These are phyloP conservation scores for Theileria sp. DNA, from an alignment of 169 alveolate genomes.

Conservation along the genomic window DNA sequence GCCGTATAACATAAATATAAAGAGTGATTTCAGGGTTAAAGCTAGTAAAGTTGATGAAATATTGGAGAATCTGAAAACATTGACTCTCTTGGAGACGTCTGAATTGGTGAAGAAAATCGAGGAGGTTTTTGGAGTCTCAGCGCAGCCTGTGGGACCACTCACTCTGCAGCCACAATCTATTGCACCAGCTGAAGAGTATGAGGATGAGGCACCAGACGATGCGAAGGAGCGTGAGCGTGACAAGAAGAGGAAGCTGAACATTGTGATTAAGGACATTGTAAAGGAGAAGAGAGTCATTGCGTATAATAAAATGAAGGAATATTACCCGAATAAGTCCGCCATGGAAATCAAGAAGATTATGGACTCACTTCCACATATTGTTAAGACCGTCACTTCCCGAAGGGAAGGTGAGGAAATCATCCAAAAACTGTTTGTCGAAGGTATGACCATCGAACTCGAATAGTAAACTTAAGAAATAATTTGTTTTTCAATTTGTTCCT, in stretches of 20 bases:
- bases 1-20: background rate
- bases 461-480: constrained; percentile 11
- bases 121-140: constrained; percentile 71
- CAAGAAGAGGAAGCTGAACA: constrained; percentile 64
- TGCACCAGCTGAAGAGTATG: constrained; percentile 41
- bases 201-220: constrained; percentile 61
- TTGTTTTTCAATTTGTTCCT: background rate
- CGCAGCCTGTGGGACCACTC: constrained; percentile 44
- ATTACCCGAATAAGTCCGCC: constrained; percentile 61
- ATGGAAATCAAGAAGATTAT: constrained; percentile 71
- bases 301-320: constrained; percentile 63
- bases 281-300: constrained; percentile 60
- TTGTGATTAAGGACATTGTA: constrained; percentile 61
- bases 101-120: constrained; percentile 77
- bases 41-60: constrained; percentile 69
- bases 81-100: constrained; percentile 75
- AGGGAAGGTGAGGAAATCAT: constrained; percentile 70
- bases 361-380: constrained; percentile 71
- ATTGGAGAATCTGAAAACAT: constrained; percentile 65
- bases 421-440: constrained; percentile 52
- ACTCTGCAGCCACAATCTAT: constrained; percentile 33
- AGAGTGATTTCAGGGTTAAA: constrained; percentile 4
- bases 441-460: constrained; percentile 54
- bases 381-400: constrained; percentile 51
- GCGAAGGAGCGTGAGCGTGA: constrained; percentile 62